A percentile compares a stretch with the other conserved stretches of the same genome.
Evolutionary conservation across 1,284 basidiomycete genomes (phyloP).

Genomic region (Leccinum insigne): DNA sequence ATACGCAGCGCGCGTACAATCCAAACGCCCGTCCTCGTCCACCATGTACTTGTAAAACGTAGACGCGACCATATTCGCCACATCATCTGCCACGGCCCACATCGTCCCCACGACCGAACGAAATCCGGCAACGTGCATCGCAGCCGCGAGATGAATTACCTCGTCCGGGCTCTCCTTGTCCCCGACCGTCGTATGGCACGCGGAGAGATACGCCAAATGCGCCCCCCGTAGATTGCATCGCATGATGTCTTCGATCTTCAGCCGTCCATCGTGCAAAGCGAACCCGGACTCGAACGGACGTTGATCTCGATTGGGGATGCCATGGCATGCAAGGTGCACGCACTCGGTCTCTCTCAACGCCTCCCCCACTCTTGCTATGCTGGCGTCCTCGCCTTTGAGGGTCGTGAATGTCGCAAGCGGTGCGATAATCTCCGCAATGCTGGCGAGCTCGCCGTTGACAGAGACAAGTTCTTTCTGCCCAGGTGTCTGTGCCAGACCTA

Average conservation of each 20-base stretch:
- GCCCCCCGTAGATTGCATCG: conserved; percentile 23
- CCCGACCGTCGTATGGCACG: conserved; percentile 30
- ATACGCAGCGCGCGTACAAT: not conserved
- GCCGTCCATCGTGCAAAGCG: conserved; percentile 18
- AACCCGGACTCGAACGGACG: conserved; percentile 26
- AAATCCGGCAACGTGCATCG: no score
- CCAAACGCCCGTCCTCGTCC: not conserved
- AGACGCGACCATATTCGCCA: not conserved
- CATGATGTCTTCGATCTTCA: conserved; percentile 26
- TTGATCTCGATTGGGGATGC: not conserved
- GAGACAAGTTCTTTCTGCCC: conserved; percentile 3
- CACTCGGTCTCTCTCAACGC: conserved; percentile 14
- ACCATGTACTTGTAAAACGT: not conserved
- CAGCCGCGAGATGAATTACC: no score
- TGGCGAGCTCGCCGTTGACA: conserved; percentile 3
- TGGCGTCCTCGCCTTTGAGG: conserved; percentile 3
- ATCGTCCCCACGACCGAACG: no score
- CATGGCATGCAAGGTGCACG: conserved; percentile 25
- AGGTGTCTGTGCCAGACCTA: conserved; percentile 10
- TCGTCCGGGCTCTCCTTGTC: conserved; percentile 4
- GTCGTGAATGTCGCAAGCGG: not conserved
- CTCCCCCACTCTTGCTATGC: conserved; percentile 1
- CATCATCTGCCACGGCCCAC: not conserved
- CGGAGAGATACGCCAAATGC: conserved; percentile 35
- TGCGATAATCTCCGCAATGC: not conserved